Conservation (phyloP, 2,329 filamentous ascomycete genomes). For the Epichloe elymi region DNA sequence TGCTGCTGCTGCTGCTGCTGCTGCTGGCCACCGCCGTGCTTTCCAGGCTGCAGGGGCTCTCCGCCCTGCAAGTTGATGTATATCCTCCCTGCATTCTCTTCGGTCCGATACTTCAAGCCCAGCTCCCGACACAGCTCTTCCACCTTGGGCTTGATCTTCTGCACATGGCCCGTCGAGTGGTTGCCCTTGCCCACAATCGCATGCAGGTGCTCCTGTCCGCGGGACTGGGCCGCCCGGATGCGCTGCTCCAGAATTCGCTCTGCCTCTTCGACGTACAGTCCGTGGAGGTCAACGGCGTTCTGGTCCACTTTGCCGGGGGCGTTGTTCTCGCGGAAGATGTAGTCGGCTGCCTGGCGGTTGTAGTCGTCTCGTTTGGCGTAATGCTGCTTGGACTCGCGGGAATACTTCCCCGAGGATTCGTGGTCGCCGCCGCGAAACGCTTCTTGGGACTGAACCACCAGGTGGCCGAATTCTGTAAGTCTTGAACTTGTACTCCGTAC, state of each 20-base stretch:
- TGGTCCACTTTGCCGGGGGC: constrained; percentile 56
- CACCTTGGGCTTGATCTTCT: constrained; percentile 92
- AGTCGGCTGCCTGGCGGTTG: constrained; percentile 84
- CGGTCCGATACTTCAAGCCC: constrained; percentile 69
- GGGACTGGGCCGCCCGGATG: constrained; percentile 61
- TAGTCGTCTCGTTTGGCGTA: constrained; percentile 74
- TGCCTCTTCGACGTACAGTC: constrained; percentile 88
- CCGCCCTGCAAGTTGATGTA: constrained; percentile 77
- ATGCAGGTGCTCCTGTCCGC: constrained; percentile 72
- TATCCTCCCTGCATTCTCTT: constrained; percentile 80
- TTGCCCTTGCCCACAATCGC: constrained; percentile 95
- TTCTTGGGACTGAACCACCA: constrained; percentile 44
- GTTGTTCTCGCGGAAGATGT: constrained; percentile 94
- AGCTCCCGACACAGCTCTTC: constrained; percentile 76
- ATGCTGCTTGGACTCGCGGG: constrained; percentile 74
- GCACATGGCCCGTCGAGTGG: constrained; percentile 67
- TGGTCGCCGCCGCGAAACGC: constrained; percentile 79
- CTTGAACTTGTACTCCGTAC: not conserved
- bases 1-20: constrained; percentile 15
- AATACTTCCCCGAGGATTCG: constrained; percentile 68
- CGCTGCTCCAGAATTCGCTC: constrained; percentile 79
- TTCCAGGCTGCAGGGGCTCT: constrained; percentile 34
- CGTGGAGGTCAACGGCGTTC: constrained; percentile 89
- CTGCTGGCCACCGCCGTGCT: constrained; percentile 21
- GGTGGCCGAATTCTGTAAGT: not conserved